These are phyloP conservation scores for Cyathus striatus DNA, from an alignment of 768 basidiomycete genomes.

Conservation along the genomic window DNA sequence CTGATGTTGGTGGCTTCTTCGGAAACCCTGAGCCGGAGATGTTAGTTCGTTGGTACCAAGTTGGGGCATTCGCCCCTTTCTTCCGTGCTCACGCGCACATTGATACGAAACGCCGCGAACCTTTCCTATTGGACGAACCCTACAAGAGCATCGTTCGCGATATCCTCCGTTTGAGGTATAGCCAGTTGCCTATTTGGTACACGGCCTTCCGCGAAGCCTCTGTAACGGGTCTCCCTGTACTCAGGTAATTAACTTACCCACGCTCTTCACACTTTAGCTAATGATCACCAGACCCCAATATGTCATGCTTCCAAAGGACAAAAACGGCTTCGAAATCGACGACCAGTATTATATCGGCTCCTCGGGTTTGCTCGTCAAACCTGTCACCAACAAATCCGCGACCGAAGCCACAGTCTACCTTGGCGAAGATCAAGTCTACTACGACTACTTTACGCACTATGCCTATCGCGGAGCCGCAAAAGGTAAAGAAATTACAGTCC, in stretches of 20 bases:
- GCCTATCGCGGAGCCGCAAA: slow-evolving; percentile 62
- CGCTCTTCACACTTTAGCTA: not conserved
- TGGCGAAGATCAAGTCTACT: slow-evolving; percentile 89
- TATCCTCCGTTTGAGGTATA: slow-evolving; percentile 76
- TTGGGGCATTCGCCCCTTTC: slow-evolving; percentile 93
- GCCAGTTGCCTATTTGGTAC: slow-evolving; percentile 91
- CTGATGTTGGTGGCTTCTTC: slow-evolving; percentile 98
- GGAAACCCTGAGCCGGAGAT: slow-evolving; percentile 94
- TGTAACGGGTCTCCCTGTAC: slow-evolving; percentile 73
- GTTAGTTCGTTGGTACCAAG: slow-evolving; percentile 96
- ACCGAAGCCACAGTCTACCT: slow-evolving; percentile 76
- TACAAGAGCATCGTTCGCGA: slow-evolving; percentile 80
- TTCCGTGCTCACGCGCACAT: slow-evolving; percentile 98
- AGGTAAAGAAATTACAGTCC: slow-evolving; percentile 68
- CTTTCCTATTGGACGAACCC: slow-evolving; percentile 87
- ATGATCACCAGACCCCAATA: slow-evolving; percentile 77
- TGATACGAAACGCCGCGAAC: slow-evolving; percentile 96
- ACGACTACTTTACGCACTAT: slow-evolving; percentile 80
- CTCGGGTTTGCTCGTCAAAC: slow-evolving; percentile 88
- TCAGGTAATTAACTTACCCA: slow-evolving; percentile 48
- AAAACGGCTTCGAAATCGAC: slow-evolving; percentile 80
- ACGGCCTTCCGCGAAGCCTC: slow-evolving; percentile 93
- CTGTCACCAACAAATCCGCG: slow-evolving; percentile 72
- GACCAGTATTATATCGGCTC: slow-evolving; percentile 92
- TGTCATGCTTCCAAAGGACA: slow-evolving; percentile 87